phyloP scores from a whole-genome alignment of 2,329 filamentous ascomycete species.

The Aspergillus fumigatus region DNA sequence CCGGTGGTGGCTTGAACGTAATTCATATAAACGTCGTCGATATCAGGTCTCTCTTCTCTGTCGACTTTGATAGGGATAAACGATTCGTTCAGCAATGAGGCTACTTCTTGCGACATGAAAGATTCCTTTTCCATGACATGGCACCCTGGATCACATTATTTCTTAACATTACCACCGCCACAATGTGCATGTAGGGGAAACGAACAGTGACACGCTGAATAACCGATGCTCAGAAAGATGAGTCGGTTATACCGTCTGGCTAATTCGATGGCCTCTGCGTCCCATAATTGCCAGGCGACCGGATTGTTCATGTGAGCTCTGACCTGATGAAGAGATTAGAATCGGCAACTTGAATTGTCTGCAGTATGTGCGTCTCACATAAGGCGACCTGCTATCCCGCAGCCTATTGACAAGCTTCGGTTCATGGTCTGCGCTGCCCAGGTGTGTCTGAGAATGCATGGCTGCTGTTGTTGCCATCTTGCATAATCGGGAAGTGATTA shows the following conservation, averaged over 20 bases:
- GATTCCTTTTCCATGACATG: slow-evolving; percentile 92
- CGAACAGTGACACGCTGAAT: slow-evolving; percentile 91
- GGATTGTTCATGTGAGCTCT: slow-evolving; percentile 72
- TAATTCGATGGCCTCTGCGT: slow-evolving; percentile 67
- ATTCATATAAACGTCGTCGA: slow-evolving; percentile 97
- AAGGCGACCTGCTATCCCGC: slow-evolving; percentile 60
- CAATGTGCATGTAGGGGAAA: slow-evolving; percentile 11
- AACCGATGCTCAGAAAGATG: slow-evolving; percentile 91
- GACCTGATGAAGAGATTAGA: slow-evolving; percentile 44
- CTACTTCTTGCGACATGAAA: slow-evolving; percentile 78
- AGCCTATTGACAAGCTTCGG: slow-evolving; percentile 52
- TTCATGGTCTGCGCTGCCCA: slow-evolving; percentile 18
- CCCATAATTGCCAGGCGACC: slow-evolving; percentile 89
- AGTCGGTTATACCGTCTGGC: slow-evolving; percentile 80
- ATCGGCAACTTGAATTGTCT: background rate
- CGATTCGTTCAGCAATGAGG: slow-evolving; percentile 72
- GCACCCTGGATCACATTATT: slow-evolving; percentile 53
- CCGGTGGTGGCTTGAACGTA: slow-evolving; percentile 92
- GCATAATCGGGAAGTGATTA: slow-evolving; percentile 4
- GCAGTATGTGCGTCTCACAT: slow-evolving; percentile 46
- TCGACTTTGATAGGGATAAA: slow-evolving; percentile 94
- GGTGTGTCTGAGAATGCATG: slow-evolving; percentile 25
- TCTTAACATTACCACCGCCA: background rate
- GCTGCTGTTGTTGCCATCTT: slow-evolving; percentile 25
- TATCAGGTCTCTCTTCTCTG: slow-evolving; percentile 86